Percentiles rank a stretch among this genome's conserved stretches.
Conservation (phyloP, 2,329 filamentous ascomycete genomes). For the Claviceps monticola region DNA sequence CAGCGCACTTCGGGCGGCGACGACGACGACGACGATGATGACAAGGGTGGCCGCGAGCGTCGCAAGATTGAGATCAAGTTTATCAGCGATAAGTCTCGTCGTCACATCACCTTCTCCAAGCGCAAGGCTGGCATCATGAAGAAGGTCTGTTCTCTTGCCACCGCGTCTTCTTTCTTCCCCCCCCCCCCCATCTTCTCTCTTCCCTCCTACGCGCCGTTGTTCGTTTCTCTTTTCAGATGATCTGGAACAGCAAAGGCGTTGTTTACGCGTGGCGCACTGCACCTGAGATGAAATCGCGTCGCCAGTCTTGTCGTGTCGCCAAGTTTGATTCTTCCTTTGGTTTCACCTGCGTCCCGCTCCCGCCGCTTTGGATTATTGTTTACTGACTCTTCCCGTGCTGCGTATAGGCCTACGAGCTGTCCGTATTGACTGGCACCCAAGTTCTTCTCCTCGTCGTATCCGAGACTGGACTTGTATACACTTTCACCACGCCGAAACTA, state of each 20-base stretch:
- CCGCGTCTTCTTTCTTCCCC: neutral
- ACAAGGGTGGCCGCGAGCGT: constrained; percentile 93
- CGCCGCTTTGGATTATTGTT: too few relatives aligned
- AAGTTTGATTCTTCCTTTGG: too few relatives aligned
- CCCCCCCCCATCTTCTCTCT: neutral
- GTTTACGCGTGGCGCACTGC: too few relatives aligned
- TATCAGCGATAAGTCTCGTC: constrained; percentile 98
- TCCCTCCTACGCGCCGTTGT: too few relatives aligned
- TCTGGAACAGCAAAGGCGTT: too few relatives aligned
- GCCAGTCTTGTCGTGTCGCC: too few relatives aligned
- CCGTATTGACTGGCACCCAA: constrained; percentile 94
- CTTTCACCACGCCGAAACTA: constrained; percentile 95
- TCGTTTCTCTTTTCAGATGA: too few relatives aligned
- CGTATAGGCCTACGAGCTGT: constrained; percentile 81
- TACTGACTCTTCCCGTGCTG: too few relatives aligned
- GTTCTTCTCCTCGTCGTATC: constrained; percentile 93
- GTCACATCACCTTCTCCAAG: constrained; percentile 99
- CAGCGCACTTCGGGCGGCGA: constrained; percentile 69
- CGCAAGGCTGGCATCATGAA: constrained; percentile 99
- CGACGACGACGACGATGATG: constrained; percentile 94
- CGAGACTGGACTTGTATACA: constrained; percentile 94
- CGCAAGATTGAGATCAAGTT: constrained; percentile 99
- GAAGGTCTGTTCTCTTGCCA: constrained; percentile 55
- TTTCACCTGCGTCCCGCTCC: too few relatives aligned
- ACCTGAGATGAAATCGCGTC: too few relatives aligned